Conservation (phyloP, 805 yeast species). For the Scheffersomyces coipomensis region DNA sequence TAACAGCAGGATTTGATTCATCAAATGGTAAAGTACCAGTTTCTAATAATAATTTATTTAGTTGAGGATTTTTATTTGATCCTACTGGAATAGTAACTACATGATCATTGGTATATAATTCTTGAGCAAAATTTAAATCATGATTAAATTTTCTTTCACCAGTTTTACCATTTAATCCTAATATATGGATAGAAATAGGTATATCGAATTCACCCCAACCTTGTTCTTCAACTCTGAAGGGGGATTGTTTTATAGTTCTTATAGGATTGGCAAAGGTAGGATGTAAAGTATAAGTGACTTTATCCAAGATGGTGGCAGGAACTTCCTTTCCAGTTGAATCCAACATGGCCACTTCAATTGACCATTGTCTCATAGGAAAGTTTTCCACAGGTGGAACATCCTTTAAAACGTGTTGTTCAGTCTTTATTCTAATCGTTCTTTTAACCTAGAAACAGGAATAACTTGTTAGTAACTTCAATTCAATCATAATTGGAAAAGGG, state of each 20-base stretch:
- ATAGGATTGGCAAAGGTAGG: constrained; percentile 93
- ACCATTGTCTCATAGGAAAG: constrained; percentile 95
- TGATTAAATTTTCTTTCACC: constrained; percentile 88
- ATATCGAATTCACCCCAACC: constrained; percentile 99
- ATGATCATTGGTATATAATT: constrained; percentile 76
- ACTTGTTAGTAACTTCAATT: constrained; percentile 19
- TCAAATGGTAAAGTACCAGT: constrained; percentile 74
- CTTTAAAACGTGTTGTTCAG: constrained; percentile 77
- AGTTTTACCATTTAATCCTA: constrained; percentile 64
- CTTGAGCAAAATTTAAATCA: constrained; percentile 82
- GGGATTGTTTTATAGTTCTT: constrained; percentile 75
- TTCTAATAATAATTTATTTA: constrained; percentile 72
- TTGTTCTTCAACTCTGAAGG: constrained; percentile 84
- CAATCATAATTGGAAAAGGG: no score
- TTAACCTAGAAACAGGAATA: constrained; percentile 52
- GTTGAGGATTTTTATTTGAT: constrained; percentile 63
- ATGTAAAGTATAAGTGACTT: constrained; percentile 89
- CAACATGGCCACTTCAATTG: constrained; percentile 69
- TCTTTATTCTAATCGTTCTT: constrained; percentile 84
- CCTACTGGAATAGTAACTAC: constrained; percentile 62
- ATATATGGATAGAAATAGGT: constrained; percentile 69
- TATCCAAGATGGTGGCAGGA: constrained; percentile 86
- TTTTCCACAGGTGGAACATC: constrained; percentile 85
- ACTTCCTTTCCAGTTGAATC: constrained; percentile 79
- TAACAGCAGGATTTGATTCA: constrained; percentile 16